Evolutionary conservation across 2,329 filamentous ascomycete species (phyloP).

Genomic region (Aspergillus novoparasiticus): DNA sequence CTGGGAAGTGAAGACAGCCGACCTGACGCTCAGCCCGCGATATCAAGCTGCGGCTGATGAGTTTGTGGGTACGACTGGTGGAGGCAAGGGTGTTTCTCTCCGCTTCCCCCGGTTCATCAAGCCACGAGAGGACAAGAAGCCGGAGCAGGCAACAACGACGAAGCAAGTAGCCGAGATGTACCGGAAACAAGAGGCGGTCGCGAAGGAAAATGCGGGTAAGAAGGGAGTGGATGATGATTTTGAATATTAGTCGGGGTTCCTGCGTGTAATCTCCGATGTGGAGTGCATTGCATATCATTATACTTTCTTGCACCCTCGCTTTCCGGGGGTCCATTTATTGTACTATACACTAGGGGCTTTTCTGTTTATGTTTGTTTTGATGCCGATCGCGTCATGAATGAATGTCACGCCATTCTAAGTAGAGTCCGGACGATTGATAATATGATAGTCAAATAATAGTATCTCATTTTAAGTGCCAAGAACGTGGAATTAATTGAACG

Average conservation of each 20-base stretch:
- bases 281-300: not conserved
- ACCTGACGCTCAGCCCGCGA: conserved; percentile 86
- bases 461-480: not conserved
- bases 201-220: conserved; percentile 81
- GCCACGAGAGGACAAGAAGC: conserved; percentile 91
- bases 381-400: not conserved
- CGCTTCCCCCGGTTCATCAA: conserved; percentile 94
- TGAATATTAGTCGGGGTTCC: conserved; percentile 68
- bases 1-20: conserved; percentile 97
- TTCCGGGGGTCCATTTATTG: not conserved
- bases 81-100: conserved; percentile 78
- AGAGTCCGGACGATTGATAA: not conserved
- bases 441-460: not conserved
- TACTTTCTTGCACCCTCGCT: not conserved
- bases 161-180: conserved; percentile 96
- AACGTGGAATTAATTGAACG: not conserved
- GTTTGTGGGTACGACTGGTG: conserved; percentile 70
- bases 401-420: not conserved
- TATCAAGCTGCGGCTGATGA: conserved; percentile 91
- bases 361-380: not conserved
- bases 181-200: conserved; percentile 85
- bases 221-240: conserved; percentile 95
- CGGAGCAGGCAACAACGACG: conserved; percentile 82
- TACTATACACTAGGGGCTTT: not conserved
- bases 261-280: not conserved